Percentiles rank a stretch among this genome's conserved stretches.
phyloP scores from a whole-genome alignment of 2,329 filamentous ascomycete genomes.

The Microthyrium microscopicum region DNA sequence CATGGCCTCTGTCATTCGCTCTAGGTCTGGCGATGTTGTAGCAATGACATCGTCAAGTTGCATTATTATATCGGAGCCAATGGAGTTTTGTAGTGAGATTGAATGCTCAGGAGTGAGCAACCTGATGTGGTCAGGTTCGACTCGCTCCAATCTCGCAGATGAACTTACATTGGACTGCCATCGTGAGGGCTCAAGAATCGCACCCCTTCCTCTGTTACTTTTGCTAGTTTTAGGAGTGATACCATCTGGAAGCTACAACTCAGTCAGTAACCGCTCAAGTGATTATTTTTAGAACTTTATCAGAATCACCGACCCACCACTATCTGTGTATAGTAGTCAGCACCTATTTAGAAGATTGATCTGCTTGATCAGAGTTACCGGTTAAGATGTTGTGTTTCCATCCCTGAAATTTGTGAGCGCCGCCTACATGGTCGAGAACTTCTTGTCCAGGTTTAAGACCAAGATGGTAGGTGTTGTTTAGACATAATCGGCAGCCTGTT shows the following conservation, averaged over 20 bases:
- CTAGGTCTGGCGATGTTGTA: conserved; percentile 79
- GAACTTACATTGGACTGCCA: conserved; percentile 62
- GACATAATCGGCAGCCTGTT: conserved; percentile 73
- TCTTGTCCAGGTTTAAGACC: conserved; percentile 89
- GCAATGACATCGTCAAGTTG: conserved; percentile 96
- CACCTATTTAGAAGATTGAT: conserved; percentile 7
- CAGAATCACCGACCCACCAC: conserved; percentile 24
- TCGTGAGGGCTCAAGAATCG: conserved; percentile 94
- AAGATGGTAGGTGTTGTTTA: conserved; percentile 97
- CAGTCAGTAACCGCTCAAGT: neutral
- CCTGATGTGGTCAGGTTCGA: conserved; percentile 19
- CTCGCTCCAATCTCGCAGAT: no score
- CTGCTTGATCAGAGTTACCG: conserved; percentile 19
- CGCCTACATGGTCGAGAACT: conserved; percentile 71
- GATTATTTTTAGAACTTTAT: neutral
- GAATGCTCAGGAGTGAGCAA: conserved; percentile 95
- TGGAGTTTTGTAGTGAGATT: conserved; percentile 87
- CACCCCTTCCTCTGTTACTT: conserved; percentile 88
- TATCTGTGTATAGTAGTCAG: conserved; percentile 23
- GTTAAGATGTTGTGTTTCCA: conserved; percentile 95
- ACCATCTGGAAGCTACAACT: conserved; percentile 86
- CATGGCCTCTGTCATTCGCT: conserved; percentile 88
- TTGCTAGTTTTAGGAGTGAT: conserved; percentile 79
- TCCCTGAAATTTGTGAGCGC: conserved; percentile 85
- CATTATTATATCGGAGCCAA: conserved; percentile 98